These are phyloP conservation scores for Cercospora beticola DNA, from an alignment of 2,329 filamentous ascomycete species.

Conservation along the genomic window DNA sequence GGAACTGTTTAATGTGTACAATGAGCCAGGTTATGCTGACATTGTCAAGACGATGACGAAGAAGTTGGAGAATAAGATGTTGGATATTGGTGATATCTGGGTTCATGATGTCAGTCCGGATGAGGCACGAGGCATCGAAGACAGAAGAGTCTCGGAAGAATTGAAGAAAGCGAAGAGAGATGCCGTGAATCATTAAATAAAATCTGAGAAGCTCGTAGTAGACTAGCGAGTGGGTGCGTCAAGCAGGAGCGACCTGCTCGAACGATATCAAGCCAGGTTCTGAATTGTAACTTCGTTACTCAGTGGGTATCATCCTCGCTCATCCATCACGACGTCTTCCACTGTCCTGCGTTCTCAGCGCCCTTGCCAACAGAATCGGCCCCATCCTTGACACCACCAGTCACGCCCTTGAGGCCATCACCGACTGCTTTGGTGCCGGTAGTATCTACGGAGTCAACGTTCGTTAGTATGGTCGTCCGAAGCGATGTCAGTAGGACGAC, in stretches of 20 bases:
- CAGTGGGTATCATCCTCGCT: neutral
- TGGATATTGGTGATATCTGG: neutral
- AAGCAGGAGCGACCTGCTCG: neutral
- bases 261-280: neutral
- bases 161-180: neutral
- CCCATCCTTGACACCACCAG: constrained; percentile 48
- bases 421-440: constrained; percentile 48
- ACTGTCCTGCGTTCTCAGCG: constrained; percentile 49
- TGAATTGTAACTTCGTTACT: neutral
- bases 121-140: neutral
- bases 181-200: neutral
- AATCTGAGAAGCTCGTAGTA: neutral
- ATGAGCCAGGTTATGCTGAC: neutral
- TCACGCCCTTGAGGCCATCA: constrained; percentile 44
- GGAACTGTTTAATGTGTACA: neutral
- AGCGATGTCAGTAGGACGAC: neutral
- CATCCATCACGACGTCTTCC: constrained; percentile 38
- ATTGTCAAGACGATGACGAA: neutral
- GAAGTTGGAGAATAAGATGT: neutral
- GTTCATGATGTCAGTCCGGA: neutral
- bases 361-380: constrained; percentile 46
- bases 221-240: neutral
- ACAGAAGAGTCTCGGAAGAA: neutral
- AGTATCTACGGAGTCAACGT: constrained; percentile 29
- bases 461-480: neutral